phyloP scores from a whole-genome alignment of 371 early-diverging fungal species.

The Amoeboaphelidium occidentale region DNA sequence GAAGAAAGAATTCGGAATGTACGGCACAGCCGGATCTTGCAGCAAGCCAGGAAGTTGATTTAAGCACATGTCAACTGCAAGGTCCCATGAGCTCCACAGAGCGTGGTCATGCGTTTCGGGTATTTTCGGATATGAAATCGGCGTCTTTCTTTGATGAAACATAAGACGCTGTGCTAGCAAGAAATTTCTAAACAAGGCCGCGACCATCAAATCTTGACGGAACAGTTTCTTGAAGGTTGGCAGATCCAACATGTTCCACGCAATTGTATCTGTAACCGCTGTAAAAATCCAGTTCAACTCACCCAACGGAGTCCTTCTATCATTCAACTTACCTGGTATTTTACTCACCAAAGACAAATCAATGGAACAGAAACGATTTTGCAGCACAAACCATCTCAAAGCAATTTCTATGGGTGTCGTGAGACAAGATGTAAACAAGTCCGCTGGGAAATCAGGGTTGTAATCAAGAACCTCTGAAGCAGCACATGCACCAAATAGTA shows the following conservation, averaged over 20 bases:
- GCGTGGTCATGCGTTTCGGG: constrained; percentile 77
- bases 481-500: constrained; percentile 80
- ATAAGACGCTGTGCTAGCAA: constrained; percentile 82
- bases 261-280: constrained; percentile 92
- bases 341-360: constrained; percentile 7
- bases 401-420: constrained; percentile 91
- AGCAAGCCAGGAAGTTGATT: constrained; percentile 50
- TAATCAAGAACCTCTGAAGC: constrained; percentile 64
- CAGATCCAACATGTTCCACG: constrained; percentile 81
- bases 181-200: constrained; percentile 83
- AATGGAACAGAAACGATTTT: constrained; percentile 25
- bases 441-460: constrained; percentile 83
- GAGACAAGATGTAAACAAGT: constrained; percentile 80
- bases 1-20: constrained; percentile 65
- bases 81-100: constrained; percentile 89
- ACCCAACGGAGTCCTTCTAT: constrained; percentile 77
- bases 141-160: constrained; percentile 69
- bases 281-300: constrained; percentile 97
- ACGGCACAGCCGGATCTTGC: constrained; percentile 11
- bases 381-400: constrained; percentile 65
- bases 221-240: constrained; percentile 61
- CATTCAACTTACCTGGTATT: constrained; percentile 66
- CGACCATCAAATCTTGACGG: constrained; percentile 84
- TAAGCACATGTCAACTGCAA: constrained; percentile 80
- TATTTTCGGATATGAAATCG: constrained; percentile 43